phyloP scores from a whole-genome alignment of 768 basidiomycete species.

The Tulasnella sp. region DNA sequence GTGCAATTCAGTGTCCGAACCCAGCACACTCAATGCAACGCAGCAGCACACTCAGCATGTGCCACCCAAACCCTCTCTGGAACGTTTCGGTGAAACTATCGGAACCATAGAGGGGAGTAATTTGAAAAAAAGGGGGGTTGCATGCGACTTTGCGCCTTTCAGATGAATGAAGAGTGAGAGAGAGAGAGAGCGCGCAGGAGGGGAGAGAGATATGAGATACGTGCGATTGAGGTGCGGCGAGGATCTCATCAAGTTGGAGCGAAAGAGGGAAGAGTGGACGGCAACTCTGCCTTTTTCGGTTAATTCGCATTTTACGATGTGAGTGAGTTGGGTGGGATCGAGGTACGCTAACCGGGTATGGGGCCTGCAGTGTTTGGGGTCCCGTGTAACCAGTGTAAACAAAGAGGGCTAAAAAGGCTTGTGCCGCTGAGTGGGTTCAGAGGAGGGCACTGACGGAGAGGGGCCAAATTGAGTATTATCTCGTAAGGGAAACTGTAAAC shows the following conservation, averaged over 20 bases:
- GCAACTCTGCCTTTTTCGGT: neutral
- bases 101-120: neutral
- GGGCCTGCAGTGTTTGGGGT: neutral
- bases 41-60: neutral
- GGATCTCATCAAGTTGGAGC: neutral
- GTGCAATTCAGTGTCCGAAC: neutral
- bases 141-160: neutral
- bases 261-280: neutral
- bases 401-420: neutral
- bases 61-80: neutral
- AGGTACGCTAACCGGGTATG: neutral
- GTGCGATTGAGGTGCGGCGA: slow-evolving; percentile 1
- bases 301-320: neutral
- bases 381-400: neutral
- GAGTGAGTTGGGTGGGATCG: neutral
- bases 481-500: too few relatives aligned
- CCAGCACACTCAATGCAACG: neutral
- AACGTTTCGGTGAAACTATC: neutral
- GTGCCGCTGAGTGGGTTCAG: neutral
- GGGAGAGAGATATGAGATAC: neutral
- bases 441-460: neutral
- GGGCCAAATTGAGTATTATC: too few relatives aligned
- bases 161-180: neutral
- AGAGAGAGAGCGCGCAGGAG: neutral
- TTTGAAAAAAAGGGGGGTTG: neutral